Evolutionary conservation across 306 rosid species (phyloP).

Genomic region (Vachellia collinsii): DNA sequence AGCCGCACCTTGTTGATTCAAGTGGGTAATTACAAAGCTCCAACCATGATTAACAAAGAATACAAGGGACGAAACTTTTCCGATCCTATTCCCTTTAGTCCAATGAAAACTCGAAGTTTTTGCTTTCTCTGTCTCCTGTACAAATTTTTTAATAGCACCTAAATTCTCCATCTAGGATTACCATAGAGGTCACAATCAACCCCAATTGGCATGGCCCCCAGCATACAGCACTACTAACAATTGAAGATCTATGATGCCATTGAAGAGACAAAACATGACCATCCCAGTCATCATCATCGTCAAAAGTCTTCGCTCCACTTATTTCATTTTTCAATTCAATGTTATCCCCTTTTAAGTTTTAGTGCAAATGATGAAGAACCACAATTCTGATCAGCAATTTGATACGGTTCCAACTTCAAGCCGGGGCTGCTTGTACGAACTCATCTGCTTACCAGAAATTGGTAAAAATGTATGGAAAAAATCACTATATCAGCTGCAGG

Average conservation of each 20-base stretch:
- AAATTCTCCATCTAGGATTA: slow-evolving; percentile 39
- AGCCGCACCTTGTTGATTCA: slow-evolving; percentile 35
- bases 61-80: slow-evolving; percentile 32
- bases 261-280: slow-evolving; percentile 36
- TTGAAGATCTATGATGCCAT: slow-evolving; percentile 39
- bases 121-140: slow-evolving; percentile 25
- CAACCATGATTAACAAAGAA: slow-evolving; percentile 29
- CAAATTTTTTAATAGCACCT: slow-evolving; percentile 39
- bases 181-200: slow-evolving; percentile 22
- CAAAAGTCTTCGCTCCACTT: slow-evolving; percentile 42
- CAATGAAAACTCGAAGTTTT: slow-evolving; percentile 28
- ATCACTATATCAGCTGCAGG: slow-evolving; percentile 34
- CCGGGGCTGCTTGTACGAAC: slow-evolving; percentile 28
- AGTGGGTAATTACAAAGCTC: slow-evolving; percentile 44
- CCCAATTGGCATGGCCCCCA: slow-evolving; percentile 33
- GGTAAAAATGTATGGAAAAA: slow-evolving; percentile 31
- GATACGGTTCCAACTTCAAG: slow-evolving; percentile 38
- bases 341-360: slow-evolving; percentile 22
- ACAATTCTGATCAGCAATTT: slow-evolving; percentile 25
- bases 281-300: slow-evolving; percentile 37
- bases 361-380: slow-evolving; percentile 38
- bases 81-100: slow-evolving; percentile 32
- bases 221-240: slow-evolving; percentile 42
- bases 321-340: slow-evolving; percentile 12
- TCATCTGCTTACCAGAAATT: slow-evolving; percentile 17